phyloP scores from a whole-genome alignment of 371 early-diverging fungal species.

The Syncephalis plumigaleata region DNA sequence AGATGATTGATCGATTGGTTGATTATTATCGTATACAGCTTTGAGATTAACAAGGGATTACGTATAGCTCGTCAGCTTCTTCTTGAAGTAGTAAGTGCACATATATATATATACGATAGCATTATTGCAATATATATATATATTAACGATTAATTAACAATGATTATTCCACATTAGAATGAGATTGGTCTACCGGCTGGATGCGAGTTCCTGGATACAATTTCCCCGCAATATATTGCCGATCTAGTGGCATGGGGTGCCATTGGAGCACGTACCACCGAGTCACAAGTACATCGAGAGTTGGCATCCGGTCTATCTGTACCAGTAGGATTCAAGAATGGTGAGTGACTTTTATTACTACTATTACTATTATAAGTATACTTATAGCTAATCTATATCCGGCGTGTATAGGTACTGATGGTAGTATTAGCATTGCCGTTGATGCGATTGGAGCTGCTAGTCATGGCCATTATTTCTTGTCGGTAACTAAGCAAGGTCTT shows the following conservation, averaged over 20 bases:
- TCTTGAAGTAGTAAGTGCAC: constrained; percentile 30
- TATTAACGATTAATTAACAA: too few species aligned
- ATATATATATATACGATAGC: too few species aligned
- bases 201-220: constrained; percentile 82
- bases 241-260: constrained; percentile 88
- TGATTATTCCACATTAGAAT: too few species aligned
- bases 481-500: constrained; percentile 85
- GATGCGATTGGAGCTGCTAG: constrained; percentile 84
- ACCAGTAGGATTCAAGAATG: constrained; percentile 94
- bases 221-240: constrained; percentile 85
- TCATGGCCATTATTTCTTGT: constrained; percentile 79
- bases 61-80: constrained; percentile 66
- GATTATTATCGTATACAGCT: too few species aligned
- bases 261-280: constrained; percentile 89
- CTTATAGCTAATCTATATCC: too few species aligned
- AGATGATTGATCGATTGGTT: too few species aligned
- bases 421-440: constrained; percentile 69
- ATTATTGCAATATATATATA: too few species aligned
- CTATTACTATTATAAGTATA: too few species aligned
- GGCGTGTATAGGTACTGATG: too few species aligned
- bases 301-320: constrained; percentile 83
- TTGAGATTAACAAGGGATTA: constrained; percentile 83
- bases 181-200: constrained; percentile 74
- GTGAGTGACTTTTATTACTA: constrained; percentile 10
- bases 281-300: constrained; percentile 86